Evolutionary conservation across 2,329 filamentous ascomycete genomes (phyloP), one percentile per base, ranked within the genome.

Genomic region (Phyllosticta capitalensis): DNA sequence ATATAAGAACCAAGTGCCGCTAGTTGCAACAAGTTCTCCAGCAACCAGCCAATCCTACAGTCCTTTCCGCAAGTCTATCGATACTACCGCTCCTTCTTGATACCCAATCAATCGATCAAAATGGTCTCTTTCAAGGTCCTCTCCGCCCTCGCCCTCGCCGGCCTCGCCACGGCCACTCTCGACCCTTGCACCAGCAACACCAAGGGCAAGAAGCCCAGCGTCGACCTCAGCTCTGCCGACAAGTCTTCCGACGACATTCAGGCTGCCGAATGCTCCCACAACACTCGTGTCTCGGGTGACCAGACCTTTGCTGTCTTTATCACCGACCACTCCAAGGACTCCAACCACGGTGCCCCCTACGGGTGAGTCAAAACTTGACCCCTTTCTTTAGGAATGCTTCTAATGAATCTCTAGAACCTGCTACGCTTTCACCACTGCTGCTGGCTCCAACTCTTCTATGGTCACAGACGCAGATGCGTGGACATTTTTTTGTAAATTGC

Each of bases 321-420:
- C n/a, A 73, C 70, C 6, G 75, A 80, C 66, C 76, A 78, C 66
- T 65, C 76, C 59, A 78, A 78, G 64, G 75, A 79, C 63, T 63
- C 61, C 21, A 65, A 65, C 61, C 58, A 78, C 61, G 78, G 78
- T 22, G 73, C 71, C 1, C 77, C 77, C 1, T 79, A 79, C 64
- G 78, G 77, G 1, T 52, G 50, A 26, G 50, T 12, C 17, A 5
- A n/a, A 2, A 4, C 12, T 3, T 45, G 14, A n/a, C 6, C 12
- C 14, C 14, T 17, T 5, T n/a, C 17, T 45, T 5, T 17, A 6
- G 17, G 6, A 17, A 1, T 6, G 3, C 17, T 17, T 14, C 33
- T 45, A n/a, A 45, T 17, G 6, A 6, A 45, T 6, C 5, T 45
- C 33, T 14, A 45, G 33, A 45, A 79, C 76, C 4, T 80, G 58